A percentile compares a stretch with the other conserved stretches of the same genome.
Conservation (phyloP, 129 eudicot genomes). For the Flaveria ramosissima region DNA sequence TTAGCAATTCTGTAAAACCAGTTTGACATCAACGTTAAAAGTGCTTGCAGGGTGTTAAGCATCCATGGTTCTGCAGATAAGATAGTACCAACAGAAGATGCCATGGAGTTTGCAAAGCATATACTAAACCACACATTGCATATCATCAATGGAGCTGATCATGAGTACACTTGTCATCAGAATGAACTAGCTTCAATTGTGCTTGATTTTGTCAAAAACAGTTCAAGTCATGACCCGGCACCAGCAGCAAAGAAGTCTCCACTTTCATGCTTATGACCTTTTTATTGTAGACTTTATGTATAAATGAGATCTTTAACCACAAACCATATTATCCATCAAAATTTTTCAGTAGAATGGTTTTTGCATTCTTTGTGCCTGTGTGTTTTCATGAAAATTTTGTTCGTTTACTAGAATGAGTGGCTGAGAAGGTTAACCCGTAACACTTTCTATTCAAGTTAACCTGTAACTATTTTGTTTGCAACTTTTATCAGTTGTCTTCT, state of each 20-base stretch:
- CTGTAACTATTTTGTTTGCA: slow-evolving; percentile 30
- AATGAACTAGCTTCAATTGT: slow-evolving; percentile 54
- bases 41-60: slow-evolving; percentile 61
- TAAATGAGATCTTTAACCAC: not conserved
- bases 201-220: slow-evolving; percentile 49
- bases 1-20: not conserved
- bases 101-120: slow-evolving; percentile 50
- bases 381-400: not conserved
- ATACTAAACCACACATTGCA: slow-evolving; percentile 56
- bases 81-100: slow-evolving; percentile 60
- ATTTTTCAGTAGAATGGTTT: no score
- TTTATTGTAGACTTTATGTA: not conserved
- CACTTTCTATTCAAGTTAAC: no score
- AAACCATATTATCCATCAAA: not conserved
- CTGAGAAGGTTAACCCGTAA: no score
- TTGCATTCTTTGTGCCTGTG: not conserved
- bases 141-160: slow-evolving; percentile 75
- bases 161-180: slow-evolving; percentile 67
- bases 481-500: not conserved
- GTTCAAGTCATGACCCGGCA: slow-evolving; percentile 4
- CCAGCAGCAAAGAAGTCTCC: slow-evolving; percentile 14
- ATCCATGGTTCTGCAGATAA: slow-evolving; percentile 73
- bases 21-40: not conserved
- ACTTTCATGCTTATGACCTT: slow-evolving; percentile 43
- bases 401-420: no score